Evolutionary conservation across 202 grass and related monocot genomes (phyloP).

Genomic region (Dendrocalamus latiflorus): DNA sequence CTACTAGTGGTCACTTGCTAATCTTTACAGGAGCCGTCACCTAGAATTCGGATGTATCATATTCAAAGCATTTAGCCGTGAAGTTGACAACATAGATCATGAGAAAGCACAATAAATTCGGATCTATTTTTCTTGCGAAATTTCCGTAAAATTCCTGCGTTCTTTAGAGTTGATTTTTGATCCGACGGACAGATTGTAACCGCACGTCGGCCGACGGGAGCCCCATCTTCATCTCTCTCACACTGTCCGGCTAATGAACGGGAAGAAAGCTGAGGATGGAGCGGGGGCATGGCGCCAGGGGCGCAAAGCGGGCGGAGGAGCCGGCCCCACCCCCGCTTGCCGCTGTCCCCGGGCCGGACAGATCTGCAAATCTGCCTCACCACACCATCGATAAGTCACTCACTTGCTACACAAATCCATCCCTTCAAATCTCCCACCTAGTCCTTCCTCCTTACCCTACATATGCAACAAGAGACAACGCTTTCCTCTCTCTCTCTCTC

Average conservation of each 20-base stretch:
- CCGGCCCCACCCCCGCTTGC: not conserved
- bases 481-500: not conserved
- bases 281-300: not conserved
- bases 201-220: too few species aligned
- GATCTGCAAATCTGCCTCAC: not conserved
- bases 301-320: not conserved
- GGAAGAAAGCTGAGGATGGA: not conserved
- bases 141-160: not conserved
- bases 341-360: slow-evolving; percentile 10
- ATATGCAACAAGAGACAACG: slow-evolving; percentile 55
- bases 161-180: not conserved
- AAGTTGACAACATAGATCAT: not conserved
- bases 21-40: not conserved
- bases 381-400: slow-evolving; percentile 1
- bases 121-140: not conserved
- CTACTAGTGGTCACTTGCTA: not conserved
- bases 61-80: too few species aligned
- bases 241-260: not conserved
- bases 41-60: too few species aligned
- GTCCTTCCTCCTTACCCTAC: not conserved
- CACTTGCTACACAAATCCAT: slow-evolving; percentile 11
- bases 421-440: slow-evolving; percentile 19
- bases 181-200: too few species aligned
- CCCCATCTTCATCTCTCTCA: not conserved
- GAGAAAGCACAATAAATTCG: not conserved